Percentiles rank a stretch among this genome's conserved stretches.
Evolutionary conservation across 2,329 filamentous ascomycete species (phyloP).

Genomic region (Corynespora cassiicola): DNA sequence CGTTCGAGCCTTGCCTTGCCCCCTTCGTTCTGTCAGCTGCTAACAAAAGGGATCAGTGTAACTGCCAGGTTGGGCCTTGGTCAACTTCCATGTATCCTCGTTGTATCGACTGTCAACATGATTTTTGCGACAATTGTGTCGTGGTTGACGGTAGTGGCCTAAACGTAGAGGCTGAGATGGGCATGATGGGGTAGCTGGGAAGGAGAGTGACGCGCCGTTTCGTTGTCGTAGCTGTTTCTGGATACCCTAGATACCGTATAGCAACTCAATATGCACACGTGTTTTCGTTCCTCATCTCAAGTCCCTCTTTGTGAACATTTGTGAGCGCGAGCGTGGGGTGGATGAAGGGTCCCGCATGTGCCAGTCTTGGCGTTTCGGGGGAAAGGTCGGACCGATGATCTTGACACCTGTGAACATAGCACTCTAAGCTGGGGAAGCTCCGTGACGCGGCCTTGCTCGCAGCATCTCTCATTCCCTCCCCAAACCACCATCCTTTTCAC

Average conservation of each 20-base stretch:
- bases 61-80: slow-evolving; percentile 8
- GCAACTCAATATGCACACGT: too few relatives aligned
- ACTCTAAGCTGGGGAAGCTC: slow-evolving; percentile 27
- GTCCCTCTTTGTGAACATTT: too few relatives aligned
- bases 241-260: too few relatives aligned
- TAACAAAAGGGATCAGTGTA: slow-evolving; percentile 1
- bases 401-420: slow-evolving; percentile 34
- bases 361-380: slow-evolving; percentile 16
- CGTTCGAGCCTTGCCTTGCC: too few relatives aligned
- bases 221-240: too few relatives aligned
- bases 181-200: too few relatives aligned
- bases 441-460: slow-evolving; percentile 42
- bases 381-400: slow-evolving; percentile 31
- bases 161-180: too few relatives aligned
- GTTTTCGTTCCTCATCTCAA: too few relatives aligned
- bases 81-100: background rate
- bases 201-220: too few relatives aligned
- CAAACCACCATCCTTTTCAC: slow-evolving; percentile 24
- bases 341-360: slow-evolving; percentile 6
- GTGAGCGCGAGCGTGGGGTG: too few relatives aligned
- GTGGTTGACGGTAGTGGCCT: background rate
- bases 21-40: background rate
- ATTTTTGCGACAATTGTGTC: slow-evolving; percentile 3
- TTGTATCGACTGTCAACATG: slow-evolving; percentile 16
- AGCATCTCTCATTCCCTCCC: slow-evolving; percentile 31